These are phyloP conservation scores for Delonix regia DNA, from an alignment of 306 rosid genomes.

Conservation along the genomic window DNA sequence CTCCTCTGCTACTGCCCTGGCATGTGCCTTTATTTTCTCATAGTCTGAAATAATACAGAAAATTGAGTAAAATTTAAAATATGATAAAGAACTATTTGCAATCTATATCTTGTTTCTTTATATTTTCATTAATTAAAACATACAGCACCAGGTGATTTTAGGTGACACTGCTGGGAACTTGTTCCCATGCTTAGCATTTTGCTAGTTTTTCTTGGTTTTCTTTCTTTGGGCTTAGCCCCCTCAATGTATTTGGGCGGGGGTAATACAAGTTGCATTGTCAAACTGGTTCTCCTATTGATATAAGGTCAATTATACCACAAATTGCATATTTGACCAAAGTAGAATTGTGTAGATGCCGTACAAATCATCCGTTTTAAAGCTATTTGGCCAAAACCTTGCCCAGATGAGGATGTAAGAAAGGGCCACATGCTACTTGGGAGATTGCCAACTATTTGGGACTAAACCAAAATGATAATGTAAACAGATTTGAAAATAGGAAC, in stretches of 20 bases:
- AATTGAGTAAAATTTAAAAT: conserved; percentile 13
- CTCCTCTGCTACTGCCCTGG: conserved; percentile 84
- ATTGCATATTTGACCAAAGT: conserved; percentile 27
- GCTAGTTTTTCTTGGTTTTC: background rate
- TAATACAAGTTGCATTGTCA: conserved; percentile 15
- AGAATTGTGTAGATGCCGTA: background rate
- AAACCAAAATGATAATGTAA: conserved; percentile 18
- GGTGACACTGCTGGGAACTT: background rate
- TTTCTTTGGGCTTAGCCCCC: background rate
- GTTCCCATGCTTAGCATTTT: background rate
- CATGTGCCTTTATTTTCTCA: conserved; percentile 90
- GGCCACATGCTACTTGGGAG: conserved; percentile 21
- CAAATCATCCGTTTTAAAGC: conserved; percentile 5
- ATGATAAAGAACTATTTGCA: conserved; percentile 1
- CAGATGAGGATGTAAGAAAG: conserved; percentile 29
- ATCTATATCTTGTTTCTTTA: conserved; percentile 12
- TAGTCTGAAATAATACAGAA: conserved; percentile 65
- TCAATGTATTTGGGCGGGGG: too few species aligned
- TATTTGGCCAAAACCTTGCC: conserved; percentile 25
- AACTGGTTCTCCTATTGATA: background rate
- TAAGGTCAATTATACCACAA: background rate
- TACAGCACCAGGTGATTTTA: background rate
- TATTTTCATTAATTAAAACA: conserved; percentile 22
- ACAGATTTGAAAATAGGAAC: conserved; percentile 12
- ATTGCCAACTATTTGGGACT: conserved; percentile 11